A percentile compares a stretch with the other conserved stretches of the same genome.
phyloP scores from a whole-genome alignment of 2,329 filamentous ascomycete genomes.

The Trichoderma sp. region DNA sequence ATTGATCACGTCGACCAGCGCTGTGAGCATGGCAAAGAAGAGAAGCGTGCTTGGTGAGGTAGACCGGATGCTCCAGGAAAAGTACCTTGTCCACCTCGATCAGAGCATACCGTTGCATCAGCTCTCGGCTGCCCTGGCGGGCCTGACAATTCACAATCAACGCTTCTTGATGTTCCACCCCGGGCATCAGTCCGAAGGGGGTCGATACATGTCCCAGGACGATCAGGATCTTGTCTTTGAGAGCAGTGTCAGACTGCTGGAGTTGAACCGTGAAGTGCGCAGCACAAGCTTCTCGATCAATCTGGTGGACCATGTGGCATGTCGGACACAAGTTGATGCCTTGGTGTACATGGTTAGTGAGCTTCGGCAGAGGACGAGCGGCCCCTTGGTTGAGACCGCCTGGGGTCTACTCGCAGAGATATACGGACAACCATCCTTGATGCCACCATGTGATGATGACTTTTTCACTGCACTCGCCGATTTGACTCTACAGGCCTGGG shows the following conservation, averaged over 20 bases:
- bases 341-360: constrained; percentile 15
- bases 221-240: constrained; percentile 19
- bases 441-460: background rate
- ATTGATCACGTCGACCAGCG: background rate
- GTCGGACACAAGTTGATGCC: constrained; percentile 4
- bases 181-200: background rate
- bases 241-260: constrained; percentile 10
- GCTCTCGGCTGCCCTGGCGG: constrained; percentile 10
- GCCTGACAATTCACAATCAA: constrained; percentile 13
- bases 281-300: constrained; percentile 9
- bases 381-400: background rate
- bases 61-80: constrained; percentile 5
- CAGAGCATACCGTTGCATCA: constrained; percentile 14
- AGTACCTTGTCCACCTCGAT: constrained; percentile 18
- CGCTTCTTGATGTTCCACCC: constrained; percentile 19
- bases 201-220: constrained; percentile 2
- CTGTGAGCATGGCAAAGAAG: background rate
- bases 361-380: background rate
- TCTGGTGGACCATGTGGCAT: constrained; percentile 11
- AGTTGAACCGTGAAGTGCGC: constrained; percentile 5
- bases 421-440: background rate
- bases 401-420: background rate
- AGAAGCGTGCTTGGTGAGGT: background rate
- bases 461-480: background rate
- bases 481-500: constrained; percentile 9